A percentile compares a stretch with the other conserved stretches of the same genome.
These are phyloP conservation scores for Proliferodiscus dingleyae DNA, from an alignment of 2,329 filamentous ascomycete species.

Conservation along the genomic window DNA sequence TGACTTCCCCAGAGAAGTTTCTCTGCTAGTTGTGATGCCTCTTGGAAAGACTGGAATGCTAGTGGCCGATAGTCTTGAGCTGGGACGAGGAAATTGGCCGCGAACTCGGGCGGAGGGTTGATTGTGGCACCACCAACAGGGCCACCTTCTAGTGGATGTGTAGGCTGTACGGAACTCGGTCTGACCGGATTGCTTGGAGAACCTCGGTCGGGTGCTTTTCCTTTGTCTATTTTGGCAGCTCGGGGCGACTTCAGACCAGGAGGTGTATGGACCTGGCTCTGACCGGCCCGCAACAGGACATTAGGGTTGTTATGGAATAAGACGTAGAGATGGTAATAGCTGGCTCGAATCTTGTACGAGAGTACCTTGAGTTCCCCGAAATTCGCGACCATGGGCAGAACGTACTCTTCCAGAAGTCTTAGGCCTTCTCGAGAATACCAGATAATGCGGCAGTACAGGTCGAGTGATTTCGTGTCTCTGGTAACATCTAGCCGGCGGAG, in stretches of 20 bases:
- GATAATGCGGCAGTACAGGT: slow-evolving; percentile 85
- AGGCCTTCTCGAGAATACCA: slow-evolving; percentile 93
- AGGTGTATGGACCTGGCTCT: slow-evolving; percentile 35
- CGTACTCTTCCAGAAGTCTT: slow-evolving; percentile 79
- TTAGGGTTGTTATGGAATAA: slow-evolving; percentile 89
- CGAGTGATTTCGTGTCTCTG: slow-evolving; percentile 72
- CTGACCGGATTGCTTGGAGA: slow-evolving; percentile 19
- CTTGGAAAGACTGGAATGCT: slow-evolving; percentile 75
- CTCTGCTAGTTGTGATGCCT: slow-evolving; percentile 71
- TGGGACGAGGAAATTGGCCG: slow-evolving; percentile 74
- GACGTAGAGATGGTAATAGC: slow-evolving; percentile 95
- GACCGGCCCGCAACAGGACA: slow-evolving; percentile 37
- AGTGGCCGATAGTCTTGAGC: slow-evolving; percentile 74
- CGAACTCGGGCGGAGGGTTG: slow-evolving; percentile 35
- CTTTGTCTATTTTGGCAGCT: slow-evolving; percentile 27
- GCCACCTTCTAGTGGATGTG: slow-evolving; percentile 31
- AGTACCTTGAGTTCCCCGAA: slow-evolving; percentile 83
- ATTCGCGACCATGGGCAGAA: slow-evolving; percentile 76
- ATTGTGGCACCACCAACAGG: slow-evolving; percentile 45
- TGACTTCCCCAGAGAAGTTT: slow-evolving; percentile 78
- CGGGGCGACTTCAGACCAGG: slow-evolving; percentile 30
- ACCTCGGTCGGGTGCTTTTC: slow-evolving; percentile 25
- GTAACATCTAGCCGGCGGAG: slow-evolving; percentile 75
- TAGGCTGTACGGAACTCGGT: slow-evolving; percentile 30
- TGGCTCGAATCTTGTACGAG: slow-evolving; percentile 85